A percentile compares a stretch with the other conserved stretches of the same genome.
Conservation (phyloP, 805 yeast species). For the Saturnispora besseyi region DNA sequence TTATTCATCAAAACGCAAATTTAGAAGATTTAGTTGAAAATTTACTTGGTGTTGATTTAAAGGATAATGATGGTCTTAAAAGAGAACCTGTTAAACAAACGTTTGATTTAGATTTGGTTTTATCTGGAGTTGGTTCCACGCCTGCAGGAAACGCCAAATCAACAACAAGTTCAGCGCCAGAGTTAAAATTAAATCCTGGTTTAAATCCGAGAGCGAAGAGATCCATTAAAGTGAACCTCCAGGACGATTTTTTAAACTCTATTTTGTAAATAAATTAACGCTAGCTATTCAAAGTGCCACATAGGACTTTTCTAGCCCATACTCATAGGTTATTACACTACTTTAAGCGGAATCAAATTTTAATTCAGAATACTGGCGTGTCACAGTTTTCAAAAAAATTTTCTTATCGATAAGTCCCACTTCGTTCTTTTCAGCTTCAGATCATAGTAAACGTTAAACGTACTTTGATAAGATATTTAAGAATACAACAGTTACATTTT, state of each 20-base stretch:
- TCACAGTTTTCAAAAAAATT: too few relatives aligned
- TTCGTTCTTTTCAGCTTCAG: too few relatives aligned
- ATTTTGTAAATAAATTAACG: not conserved
- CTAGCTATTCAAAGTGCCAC: too few relatives aligned
- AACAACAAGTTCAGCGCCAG: not conserved
- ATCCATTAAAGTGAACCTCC: not conserved
- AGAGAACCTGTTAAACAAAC: not conserved
- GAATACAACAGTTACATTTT: too few relatives aligned
- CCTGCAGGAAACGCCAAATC: too few relatives aligned
- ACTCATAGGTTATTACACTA: too few relatives aligned
- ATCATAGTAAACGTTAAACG: too few relatives aligned
- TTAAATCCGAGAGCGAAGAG: not conserved
- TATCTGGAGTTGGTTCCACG: not conserved
- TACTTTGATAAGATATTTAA: too few relatives aligned
- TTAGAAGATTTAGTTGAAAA: conserved; percentile 13
- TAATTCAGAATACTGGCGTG: too few relatives aligned
- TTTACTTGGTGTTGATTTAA: conserved; percentile 9
- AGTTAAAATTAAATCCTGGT: not conserved
- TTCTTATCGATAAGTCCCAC: too few relatives aligned
- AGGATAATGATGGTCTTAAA: not conserved
- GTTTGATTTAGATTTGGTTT: conserved; percentile 10
- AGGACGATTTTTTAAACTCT: conserved; percentile 12
- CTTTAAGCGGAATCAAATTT: not conserved
- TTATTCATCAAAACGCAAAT: not conserved
- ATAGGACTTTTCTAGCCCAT: too few relatives aligned